Evolutionary conservation across 2,329 filamentous ascomycete species (phyloP), one percentile per base, ranked within the genome.

Genomic region (Colletotrichum sp.): DNA sequence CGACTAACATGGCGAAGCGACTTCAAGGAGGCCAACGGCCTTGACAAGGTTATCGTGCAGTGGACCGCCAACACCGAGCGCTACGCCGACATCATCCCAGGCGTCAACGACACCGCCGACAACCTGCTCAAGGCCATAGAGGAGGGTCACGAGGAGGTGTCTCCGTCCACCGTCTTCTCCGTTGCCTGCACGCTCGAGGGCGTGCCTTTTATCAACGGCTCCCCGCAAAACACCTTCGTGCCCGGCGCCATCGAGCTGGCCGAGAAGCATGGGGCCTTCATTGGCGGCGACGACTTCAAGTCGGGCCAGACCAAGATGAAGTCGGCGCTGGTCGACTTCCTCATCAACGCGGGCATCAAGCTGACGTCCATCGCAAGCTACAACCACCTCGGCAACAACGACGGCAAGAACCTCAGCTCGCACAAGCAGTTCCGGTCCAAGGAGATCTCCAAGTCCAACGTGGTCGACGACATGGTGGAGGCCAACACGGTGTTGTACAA

Each of bases 291-390:
- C 82, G 97, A 99, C 88, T 99, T 99, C 93, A 99, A 99, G 90
- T 98, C 97, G 78, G 97, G 97, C 78, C 97, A 99, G 90, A 99
- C 97, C 85, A 99, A 99, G 93, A 99, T 99, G 97, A 99, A 99
- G 90, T 98, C 97, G 76, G 97, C 97, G 25, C 92, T 99, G 34
- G 97, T 98, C 61, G 97, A 99, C 87, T 99, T 99, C 89, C 88
- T 99, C 84, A 98, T 99, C 93, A 98, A 93, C 85, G 97, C 97
- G 64, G 97, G 97, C 84, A 98, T 99, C 91, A 98, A 98, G 90
- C 93, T 99, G 83, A 98, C 96, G 76, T 98, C 96, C 55, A 98
- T 99, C 87, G 95, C 97, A 79, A 98, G 95, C 87, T 99, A 99
- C 93, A 99, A 99, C 90, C 97, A 99, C 86, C 93, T 99, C 72